phyloP scores from a whole-genome alignment of 345 rosid species.

The Hibiscus tridactylites region DNA sequence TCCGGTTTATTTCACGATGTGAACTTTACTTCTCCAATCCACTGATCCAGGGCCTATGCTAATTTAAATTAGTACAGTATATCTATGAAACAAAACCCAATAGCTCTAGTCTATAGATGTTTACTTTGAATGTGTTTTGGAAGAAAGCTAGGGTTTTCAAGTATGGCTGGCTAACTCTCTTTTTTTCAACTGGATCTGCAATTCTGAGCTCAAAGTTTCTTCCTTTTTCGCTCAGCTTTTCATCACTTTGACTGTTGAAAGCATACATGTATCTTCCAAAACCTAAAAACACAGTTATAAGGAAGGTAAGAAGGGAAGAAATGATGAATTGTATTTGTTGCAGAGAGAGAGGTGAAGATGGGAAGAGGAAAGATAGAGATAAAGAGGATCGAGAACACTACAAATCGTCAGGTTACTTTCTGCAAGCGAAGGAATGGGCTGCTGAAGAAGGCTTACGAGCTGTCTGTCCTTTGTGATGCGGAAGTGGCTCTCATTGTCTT shows the following conservation, averaged over 20 bases:
- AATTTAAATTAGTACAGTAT: too few relatives aligned
- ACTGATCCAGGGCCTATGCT: not conserved
- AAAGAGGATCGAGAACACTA: slow-evolving; percentile 94
- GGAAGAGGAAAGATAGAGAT: slow-evolving; percentile 98
- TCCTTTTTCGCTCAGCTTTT: not conserved
- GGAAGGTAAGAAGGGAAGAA: not conserved
- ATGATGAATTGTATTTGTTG: not conserved
- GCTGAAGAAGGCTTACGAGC: slow-evolving; percentile 83
- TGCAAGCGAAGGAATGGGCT: slow-evolving; percentile 96
- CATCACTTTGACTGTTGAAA: not conserved
- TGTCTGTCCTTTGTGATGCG: slow-evolving; percentile 84
- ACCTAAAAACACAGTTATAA: not conserved
- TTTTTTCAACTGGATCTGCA: slow-evolving; percentile 2
- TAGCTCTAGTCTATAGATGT: not conserved
- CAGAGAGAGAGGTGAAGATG: slow-evolving; percentile 28
- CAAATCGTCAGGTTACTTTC: slow-evolving; percentile 88
- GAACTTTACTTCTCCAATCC: not conserved
- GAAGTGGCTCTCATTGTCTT: slow-evolving; percentile 91
- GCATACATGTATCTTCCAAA: not conserved
- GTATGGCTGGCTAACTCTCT: not conserved
- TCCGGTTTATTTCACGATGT: not conserved
- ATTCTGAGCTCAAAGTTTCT: not conserved
- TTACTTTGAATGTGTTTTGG: not conserved
- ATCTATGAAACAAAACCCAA: not conserved
- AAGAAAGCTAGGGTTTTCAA: not conserved